Percentiles rank a stretch among this genome's conserved stretches.
These are phyloP conservation scores for Rhizoclosmatium globosum DNA, from an alignment of 192 early-diverging fungal species.

Conservation along the genomic window DNA sequence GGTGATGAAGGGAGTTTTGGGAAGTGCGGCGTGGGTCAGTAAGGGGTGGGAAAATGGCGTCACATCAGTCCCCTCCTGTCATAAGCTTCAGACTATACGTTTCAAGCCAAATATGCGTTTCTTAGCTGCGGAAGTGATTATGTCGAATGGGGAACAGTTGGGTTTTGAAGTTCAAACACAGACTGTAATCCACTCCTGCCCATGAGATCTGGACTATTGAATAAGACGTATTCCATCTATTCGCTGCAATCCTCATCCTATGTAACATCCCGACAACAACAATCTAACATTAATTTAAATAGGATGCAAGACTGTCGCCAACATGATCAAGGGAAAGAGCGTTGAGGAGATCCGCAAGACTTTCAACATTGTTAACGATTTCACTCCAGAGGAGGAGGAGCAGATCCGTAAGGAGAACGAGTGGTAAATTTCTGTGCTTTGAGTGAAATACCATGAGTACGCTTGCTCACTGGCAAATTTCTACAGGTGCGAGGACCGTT, in stretches of 20 bases:
- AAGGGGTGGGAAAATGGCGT: too few species aligned
- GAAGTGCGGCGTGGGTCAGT: neutral
- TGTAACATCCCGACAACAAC: neutral
- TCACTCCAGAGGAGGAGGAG: constrained; percentile 95
- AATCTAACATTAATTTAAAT: neutral
- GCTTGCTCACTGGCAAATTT: neutral
- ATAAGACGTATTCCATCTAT: too few species aligned
- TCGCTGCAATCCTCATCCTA: neutral
- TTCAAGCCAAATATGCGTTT: too few species aligned
- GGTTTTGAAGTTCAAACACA: too few species aligned
- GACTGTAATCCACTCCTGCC: too few species aligned
- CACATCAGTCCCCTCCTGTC: too few species aligned
- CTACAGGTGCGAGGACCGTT: constrained; percentile 49
- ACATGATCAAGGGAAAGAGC: constrained; percentile 91
- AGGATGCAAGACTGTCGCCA: constrained; percentile 87
- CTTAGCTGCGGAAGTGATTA: too few species aligned
- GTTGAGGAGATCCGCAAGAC: constrained; percentile 87
- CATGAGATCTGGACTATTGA: too few species aligned
- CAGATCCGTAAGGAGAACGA: constrained; percentile 66
- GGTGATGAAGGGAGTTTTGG: neutral
- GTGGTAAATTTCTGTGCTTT: constrained; percentile 27
- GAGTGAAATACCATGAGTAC: neutral
- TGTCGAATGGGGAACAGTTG: too few species aligned
- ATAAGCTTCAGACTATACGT: too few species aligned
- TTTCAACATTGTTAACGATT: constrained; percentile 97